Percentiles rank a stretch among this genome's conserved stretches.
phyloP scores from a whole-genome alignment of 2,329 filamentous ascomycete genomes.

The Stemphylium vesicarium region DNA sequence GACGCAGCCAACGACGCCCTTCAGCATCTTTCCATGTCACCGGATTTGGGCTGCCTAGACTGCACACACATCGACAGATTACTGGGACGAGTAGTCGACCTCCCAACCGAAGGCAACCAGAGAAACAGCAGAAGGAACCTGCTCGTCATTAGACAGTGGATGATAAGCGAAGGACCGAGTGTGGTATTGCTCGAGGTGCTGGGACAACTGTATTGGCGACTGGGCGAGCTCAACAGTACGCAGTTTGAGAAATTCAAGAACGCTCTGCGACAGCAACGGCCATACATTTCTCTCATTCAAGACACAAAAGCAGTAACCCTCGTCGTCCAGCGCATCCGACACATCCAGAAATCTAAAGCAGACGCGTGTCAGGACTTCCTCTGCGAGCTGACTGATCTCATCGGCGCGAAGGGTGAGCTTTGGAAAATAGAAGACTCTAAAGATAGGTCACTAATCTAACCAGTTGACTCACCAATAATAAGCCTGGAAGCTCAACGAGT shows the following conservation, averaged over 20 bases:
- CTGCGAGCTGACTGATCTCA: constrained; percentile 41
- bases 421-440: not conserved
- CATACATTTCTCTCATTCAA: constrained; percentile 37
- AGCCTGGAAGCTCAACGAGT: constrained; percentile 33
- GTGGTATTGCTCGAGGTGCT: constrained; percentile 43
- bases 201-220: constrained; percentile 45
- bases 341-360: constrained; percentile 42
- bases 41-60: constrained; percentile 38
- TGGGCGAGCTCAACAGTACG: constrained; percentile 46
- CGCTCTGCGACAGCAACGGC: constrained; percentile 34
- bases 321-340: constrained; percentile 40
- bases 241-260: constrained; percentile 46
- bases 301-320: constrained; percentile 32
- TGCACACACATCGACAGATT: constrained; percentile 45
- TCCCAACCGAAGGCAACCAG: constrained; percentile 44
- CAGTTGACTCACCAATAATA: constrained; percentile 37
- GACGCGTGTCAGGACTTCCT: constrained; percentile 46
- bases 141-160: constrained; percentile 44
- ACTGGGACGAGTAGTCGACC: constrained; percentile 42
- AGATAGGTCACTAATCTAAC: constrained; percentile 14
- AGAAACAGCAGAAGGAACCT: constrained; percentile 45
- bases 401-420: constrained; percentile 36
- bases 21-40: constrained; percentile 43
- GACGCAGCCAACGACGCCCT: constrained; percentile 44
- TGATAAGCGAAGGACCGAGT: constrained; percentile 41